Evolutionary conservation across 768 basidiomycete genomes (phyloP).

Genomic region (Amanita jacksonii): DNA sequence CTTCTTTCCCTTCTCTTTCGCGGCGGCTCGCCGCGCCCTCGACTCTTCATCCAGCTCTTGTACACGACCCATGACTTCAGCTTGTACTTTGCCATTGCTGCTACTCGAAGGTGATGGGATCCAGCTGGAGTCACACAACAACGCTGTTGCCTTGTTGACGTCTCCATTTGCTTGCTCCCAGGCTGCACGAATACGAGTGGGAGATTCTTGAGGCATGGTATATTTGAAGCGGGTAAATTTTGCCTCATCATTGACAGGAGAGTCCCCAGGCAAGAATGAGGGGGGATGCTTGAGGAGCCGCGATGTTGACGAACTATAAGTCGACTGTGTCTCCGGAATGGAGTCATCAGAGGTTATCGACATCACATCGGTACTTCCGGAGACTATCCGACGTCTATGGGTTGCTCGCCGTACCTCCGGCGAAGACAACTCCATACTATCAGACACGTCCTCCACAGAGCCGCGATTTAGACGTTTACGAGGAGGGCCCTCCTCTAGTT

Average conservation of each 20-base stretch:
- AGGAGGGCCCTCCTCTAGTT: constrained; percentile 54
- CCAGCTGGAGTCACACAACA: constrained; percentile 54
- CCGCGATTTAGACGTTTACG: constrained; percentile 63
- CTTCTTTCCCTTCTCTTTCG: constrained; percentile 68
- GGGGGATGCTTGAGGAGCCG: constrained; percentile 46
- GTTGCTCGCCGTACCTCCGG: constrained; percentile 49
- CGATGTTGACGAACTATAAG: constrained; percentile 37
- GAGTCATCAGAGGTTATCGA: constrained; percentile 68
- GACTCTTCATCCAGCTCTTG: constrained; percentile 67
- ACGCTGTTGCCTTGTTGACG: constrained; percentile 45
- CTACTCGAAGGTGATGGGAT: constrained; percentile 20
- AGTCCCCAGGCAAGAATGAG: constrained; percentile 20
- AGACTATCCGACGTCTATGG: constrained; percentile 34
- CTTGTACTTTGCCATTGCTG: constrained; percentile 13
- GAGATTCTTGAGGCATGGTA: constrained; percentile 44
- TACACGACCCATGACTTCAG: constrained; percentile 48
- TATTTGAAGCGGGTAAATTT: constrained; percentile 53
- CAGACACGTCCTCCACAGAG: constrained; percentile 25
- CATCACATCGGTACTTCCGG: constrained; percentile 27
- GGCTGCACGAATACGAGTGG: constrained; percentile 45
- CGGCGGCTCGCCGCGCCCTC: constrained; percentile 53
- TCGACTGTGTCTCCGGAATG: constrained; percentile 35
- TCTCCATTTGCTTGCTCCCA: constrained; percentile 58
- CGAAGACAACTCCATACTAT: constrained; percentile 40
- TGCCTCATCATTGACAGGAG: constrained; percentile 21